A percentile compares a stretch with the other conserved stretches of the same genome.
Conservation (phyloP, 2,329 filamentous ascomycete genomes). For the Paraphaeosphaeria sporulosa region DNA sequence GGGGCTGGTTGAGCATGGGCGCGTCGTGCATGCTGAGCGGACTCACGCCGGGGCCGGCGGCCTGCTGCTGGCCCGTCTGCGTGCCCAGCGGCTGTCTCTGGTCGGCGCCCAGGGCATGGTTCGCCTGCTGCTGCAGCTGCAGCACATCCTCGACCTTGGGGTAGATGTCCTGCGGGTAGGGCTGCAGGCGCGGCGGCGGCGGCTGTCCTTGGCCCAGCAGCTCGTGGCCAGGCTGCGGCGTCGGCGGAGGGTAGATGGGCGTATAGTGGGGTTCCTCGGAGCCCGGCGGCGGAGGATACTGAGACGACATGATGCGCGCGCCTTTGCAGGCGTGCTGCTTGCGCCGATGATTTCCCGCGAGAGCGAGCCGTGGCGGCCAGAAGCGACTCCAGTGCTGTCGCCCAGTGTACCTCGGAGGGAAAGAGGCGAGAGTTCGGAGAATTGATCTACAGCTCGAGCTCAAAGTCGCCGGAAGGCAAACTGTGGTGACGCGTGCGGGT, state of each 20-base stretch:
- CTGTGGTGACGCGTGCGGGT: neutral
- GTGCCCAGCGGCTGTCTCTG: slow-evolving; percentile 26
- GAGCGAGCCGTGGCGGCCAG: slow-evolving; percentile 29
- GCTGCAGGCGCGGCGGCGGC: slow-evolving; percentile 25
- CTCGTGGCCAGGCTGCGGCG: neutral
- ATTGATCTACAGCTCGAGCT: neutral
- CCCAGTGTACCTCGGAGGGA: neutral
- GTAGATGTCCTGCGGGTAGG: slow-evolving; percentile 37
- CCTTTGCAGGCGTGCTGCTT: slow-evolving; percentile 3
- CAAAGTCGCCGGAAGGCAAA: neutral
- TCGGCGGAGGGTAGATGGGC: slow-evolving; percentile 39
- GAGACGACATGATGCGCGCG: slow-evolving; percentile 24
- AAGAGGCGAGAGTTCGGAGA: neutral
- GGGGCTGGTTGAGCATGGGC: slow-evolving; percentile 26
- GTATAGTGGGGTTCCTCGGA: slow-evolving; percentile 43
- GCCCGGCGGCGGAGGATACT: slow-evolving; percentile 35
- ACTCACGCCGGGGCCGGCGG: slow-evolving; percentile 13
- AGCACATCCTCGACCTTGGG: slow-evolving; percentile 48
- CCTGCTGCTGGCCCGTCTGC: slow-evolving; percentile 21
- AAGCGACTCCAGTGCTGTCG: neutral
- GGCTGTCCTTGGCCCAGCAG: slow-evolving; percentile 13
- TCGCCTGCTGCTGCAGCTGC: slow-evolving; percentile 48
- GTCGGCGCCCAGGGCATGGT: slow-evolving; percentile 39
- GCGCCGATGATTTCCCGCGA: slow-evolving; percentile 28
- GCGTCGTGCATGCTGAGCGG: slow-evolving; percentile 20